Conservation (phyloP, 164 flowering plant genomes). For the Aristolochia fimbriata region DNA sequence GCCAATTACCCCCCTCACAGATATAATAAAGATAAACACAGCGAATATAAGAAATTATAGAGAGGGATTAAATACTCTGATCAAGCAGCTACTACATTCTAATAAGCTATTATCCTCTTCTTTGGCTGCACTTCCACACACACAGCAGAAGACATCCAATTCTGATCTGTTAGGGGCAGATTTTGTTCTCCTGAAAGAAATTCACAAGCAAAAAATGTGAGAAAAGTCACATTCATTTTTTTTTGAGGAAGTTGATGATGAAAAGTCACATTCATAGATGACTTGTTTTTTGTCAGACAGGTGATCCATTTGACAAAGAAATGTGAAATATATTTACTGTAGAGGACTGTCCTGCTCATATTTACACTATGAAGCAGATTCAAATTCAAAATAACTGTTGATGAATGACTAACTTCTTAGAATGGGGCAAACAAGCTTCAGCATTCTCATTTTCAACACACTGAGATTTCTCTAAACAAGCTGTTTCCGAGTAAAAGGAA, state of each 20-base stretch:
- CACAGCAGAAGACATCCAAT: slow-evolving; percentile 39
- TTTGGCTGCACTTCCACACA: slow-evolving; percentile 46
- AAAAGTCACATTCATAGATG: not conserved
- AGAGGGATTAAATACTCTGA: slow-evolving; percentile 25
- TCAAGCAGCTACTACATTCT: slow-evolving; percentile 38
- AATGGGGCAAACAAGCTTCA: too few species aligned
- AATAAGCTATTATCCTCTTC: slow-evolving; percentile 37
- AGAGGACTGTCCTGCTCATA: too few species aligned
- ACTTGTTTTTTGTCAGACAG: too few species aligned
- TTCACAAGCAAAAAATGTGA: slow-evolving; percentile 17
- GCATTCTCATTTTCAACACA: too few species aligned
- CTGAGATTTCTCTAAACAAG: too few species aligned
- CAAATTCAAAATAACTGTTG: too few species aligned
- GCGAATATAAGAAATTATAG: not conserved
- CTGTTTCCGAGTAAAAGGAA: too few species aligned
- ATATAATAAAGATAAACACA: slow-evolving; percentile 1
- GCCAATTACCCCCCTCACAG: not conserved
- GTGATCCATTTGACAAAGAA: too few species aligned
- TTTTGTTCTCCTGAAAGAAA: slow-evolving; percentile 10
- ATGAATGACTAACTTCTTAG: too few species aligned
- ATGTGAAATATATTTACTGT: too few species aligned
- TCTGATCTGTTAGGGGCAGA: slow-evolving; percentile 13
- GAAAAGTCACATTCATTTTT: not conserved
- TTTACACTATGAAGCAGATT: too few species aligned
- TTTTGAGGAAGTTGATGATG: too few species aligned